Evolutionary conservation across 106 monocot species (phyloP).

Genomic region (Allium cepa): DNA sequence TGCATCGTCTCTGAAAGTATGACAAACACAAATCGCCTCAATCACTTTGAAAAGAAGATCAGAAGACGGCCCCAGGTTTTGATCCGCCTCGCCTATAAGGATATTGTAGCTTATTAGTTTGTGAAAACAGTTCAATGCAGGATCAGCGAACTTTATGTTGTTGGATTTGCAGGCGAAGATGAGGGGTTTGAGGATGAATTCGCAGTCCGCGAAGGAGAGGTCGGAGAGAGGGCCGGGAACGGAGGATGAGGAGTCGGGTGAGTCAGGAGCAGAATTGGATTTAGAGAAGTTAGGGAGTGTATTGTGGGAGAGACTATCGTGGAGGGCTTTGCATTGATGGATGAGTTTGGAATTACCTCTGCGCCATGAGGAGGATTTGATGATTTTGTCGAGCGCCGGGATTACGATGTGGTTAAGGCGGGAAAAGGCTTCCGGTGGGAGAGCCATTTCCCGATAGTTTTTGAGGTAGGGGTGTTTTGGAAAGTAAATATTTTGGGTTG

Average conservation of each 20-base stretch:
- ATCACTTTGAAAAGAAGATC: constrained; percentile 51
- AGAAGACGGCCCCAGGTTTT: constrained; percentile 38
- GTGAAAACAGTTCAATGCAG: constrained; percentile 80
- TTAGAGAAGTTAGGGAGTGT: constrained; percentile 4
- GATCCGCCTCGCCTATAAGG: constrained; percentile 90
- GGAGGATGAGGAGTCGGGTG: constrained; percentile 50
- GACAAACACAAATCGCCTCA: constrained; percentile 55
- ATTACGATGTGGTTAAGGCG: constrained; percentile 45
- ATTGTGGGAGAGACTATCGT: constrained; percentile 48
- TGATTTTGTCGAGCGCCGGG: constrained; percentile 85
- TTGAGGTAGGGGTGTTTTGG: constrained; percentile 2
- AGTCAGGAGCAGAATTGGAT: constrained; percentile 10
- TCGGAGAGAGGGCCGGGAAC: constrained; percentile 49
- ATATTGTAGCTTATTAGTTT: constrained; percentile 65
- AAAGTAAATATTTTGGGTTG: background rate
- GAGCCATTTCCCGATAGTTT: constrained; percentile 26
- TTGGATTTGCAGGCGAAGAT: constrained; percentile 56
- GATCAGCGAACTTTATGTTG: constrained; percentile 70
- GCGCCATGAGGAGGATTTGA: constrained; percentile 91
- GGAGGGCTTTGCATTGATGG: constrained; percentile 71
- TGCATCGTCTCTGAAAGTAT: constrained; percentile 45
- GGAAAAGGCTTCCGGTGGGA: constrained; percentile 30
- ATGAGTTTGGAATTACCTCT: constrained; percentile 94
- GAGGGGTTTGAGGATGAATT: constrained; percentile 58
- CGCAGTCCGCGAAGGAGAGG: constrained; percentile 76